Conservation (phyloP, 345 rosid species). For the Clarkia xantiana region DNA sequence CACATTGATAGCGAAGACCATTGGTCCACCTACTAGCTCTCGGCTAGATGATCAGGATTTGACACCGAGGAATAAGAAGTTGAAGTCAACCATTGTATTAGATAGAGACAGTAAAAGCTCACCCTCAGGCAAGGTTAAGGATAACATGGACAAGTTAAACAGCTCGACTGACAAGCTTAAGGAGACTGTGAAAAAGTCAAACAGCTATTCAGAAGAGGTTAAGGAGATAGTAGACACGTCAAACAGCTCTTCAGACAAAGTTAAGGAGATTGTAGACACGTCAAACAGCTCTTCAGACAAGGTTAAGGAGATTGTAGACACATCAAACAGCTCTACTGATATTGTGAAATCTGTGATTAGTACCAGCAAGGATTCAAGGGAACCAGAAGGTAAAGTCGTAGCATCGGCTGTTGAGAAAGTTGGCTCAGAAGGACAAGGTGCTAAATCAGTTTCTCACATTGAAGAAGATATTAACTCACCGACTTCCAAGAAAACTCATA, state of each 20-base stretch:
- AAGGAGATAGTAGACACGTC: background rate
- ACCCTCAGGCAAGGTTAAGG: constrained; percentile 2
- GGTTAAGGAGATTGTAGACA: background rate
- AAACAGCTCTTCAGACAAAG: background rate
- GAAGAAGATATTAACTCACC: constrained; percentile 10
- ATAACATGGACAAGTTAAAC: background rate
- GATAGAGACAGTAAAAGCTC: constrained; percentile 21
- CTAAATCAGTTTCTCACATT: constrained; percentile 11
- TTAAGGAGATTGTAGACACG: too few relatives aligned
- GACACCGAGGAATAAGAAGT: constrained; percentile 38
- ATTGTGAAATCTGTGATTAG: constrained; percentile 11
- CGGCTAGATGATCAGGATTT: constrained; percentile 14
- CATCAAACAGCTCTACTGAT: background rate
- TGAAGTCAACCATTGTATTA: constrained; percentile 22
- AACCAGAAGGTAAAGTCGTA: constrained; percentile 2
- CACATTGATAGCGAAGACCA: constrained; percentile 63
- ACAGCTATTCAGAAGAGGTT: constrained; percentile 1
- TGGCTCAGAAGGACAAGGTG: constrained; percentile 1
- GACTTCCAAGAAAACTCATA: constrained; percentile 17
- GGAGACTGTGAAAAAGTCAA: too few relatives aligned
- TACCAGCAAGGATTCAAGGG: constrained; percentile 21
- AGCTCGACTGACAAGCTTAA: background rate
- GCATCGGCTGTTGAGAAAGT: constrained; percentile 9
- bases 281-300: constrained; percentile 2
- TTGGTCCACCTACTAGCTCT: constrained; percentile 28